Evolutionary conservation across 306 rosid species (phyloP), one percentile per base, ranked within the genome.

Genomic region (Hylodesmum podocarpum): DNA sequence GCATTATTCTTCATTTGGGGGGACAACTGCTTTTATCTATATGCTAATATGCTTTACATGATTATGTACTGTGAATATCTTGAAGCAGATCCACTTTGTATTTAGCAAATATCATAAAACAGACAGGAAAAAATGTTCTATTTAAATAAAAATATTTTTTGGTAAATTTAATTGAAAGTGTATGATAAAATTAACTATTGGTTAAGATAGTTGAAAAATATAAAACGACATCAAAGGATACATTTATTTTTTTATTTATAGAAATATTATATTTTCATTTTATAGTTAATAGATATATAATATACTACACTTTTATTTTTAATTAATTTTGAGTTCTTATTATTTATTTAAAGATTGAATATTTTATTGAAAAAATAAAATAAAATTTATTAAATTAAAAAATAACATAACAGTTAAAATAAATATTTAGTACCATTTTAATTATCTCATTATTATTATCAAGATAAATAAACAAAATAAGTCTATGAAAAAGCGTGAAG

Each of bases 21-120:
- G 67, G 53, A 76, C 53, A 64, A 64, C 2, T 50, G 65, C 29
- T 64, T 64, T n/a, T n/a, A n/a, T n/a, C n/a, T 73, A 34, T 66
- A n/a, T 25, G 33, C 62, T 14, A 63, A 65, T 49, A 50, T 76
- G 50, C 43, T 69, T 19, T 1, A 16, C 22, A 53, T 54, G 25
- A 66, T 66, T 66, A 51, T 43, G 8, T 27, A 27, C 22, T 9
- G 28, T 54, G 76, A 66, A 27, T 73, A 58, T 73, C 31, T 41
- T 57, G 2, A 40, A 40, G 6, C 1, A 41, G 3, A 58, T n/a
- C n/a, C n/a, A n/a, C n/a, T n/a, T n/a, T n/a, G n/a, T n/a, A n/a
- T n/a, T n/a, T n/a, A n/a, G n/a, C n/a, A n/a, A n/a, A n/a, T n/a
- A n/a, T n/a, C n/a, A n/a, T n/a, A n/a, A n/a, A n/a, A n/a, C n/a